Base-by-base conservation (phyloP, 2,329 filamentous ascomycete genomes). In the Colletotrichum cereale region DNA sequence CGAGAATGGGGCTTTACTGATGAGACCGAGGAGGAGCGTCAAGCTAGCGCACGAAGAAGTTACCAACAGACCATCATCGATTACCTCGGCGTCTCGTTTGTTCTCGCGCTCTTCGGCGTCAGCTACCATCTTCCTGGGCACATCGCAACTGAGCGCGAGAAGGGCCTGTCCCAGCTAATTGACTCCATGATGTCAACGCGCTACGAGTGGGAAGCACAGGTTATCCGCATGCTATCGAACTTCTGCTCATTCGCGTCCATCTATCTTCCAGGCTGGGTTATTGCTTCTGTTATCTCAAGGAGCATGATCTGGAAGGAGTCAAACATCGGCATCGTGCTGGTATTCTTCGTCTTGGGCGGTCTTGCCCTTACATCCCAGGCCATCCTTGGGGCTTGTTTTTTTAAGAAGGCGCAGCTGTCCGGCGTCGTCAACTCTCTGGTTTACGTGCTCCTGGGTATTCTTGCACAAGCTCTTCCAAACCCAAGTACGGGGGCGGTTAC, bases 401-500 rank as follows among this genome's bases (percentile, higher is more conserved):
- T 97, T 85, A 92, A 89, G 75, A 95, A 92, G 78, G 91, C 95
- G 0, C 95, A 98, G 80, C 88, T 98, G 4, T 96, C 93, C 67
- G 95, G 96, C 29, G 95, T 97, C 73, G 89, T 90, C 0, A 88
- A 93, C 53, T 92, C 92, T 7, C 90, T 98, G 34, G 82, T 89
- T 16, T 91, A 89, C 18, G 87, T 97, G 38, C 82, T 97, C 2
- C 85, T 98, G 1, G 95, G 92, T 16, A 93, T 98, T 75, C 84
- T 97, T 24, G 91, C 94, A 0, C 95, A 98, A 80, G 89, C 94
- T 7, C 84, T 93, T 14, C 90, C 87, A 0, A 86, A 85, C 0
- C 89, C 90, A 3, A 84, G 82, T 8, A 93, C 91, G 0, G 89
- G 83, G 1, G 86, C 89, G 0, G 92, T 96, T 3, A 86, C 88